Evolutionary conservation across 2,329 filamentous ascomycete species (phyloP).

Genomic region (Hirsutella minnesotensis): DNA sequence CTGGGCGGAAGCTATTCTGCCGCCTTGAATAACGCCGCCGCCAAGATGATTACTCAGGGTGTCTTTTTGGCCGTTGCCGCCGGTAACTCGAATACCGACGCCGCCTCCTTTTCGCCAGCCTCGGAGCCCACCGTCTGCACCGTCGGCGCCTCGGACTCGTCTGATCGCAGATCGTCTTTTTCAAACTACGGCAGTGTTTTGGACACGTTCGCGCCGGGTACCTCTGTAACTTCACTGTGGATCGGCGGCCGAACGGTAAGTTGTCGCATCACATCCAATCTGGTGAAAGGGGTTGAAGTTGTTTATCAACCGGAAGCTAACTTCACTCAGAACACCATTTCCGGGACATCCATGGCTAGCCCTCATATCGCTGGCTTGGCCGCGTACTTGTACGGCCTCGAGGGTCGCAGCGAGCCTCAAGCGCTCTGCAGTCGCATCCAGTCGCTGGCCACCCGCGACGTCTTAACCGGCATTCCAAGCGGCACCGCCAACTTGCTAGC

Average conservation of each 20-base stretch:
- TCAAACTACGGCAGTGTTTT: conserved; percentile 31
- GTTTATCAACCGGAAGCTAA: not conserved
- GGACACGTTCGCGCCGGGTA: conserved; percentile 35
- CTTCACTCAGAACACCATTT: conserved; percentile 1
- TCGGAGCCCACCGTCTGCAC: conserved; percentile 10
- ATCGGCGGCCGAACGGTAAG: conserved; percentile 22
- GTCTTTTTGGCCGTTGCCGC: conserved; percentile 39
- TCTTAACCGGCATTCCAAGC: conserved; percentile 16
- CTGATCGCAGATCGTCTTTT: conserved; percentile 25
- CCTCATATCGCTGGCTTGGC: conserved; percentile 7
- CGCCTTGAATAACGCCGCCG: conserved; percentile 34
- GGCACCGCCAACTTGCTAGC: conserved; percentile 29
- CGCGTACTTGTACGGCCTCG: conserved; percentile 19
- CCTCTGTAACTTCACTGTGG: conserved; percentile 30
- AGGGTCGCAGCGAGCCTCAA: conserved; percentile 11
- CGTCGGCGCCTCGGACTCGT: conserved; percentile 6
- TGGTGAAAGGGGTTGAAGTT: not conserved
- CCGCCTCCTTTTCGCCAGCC: conserved; percentile 8
- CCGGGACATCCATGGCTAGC: conserved; percentile 26
- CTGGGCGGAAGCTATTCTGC: conserved; percentile 30
- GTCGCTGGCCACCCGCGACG: conserved; percentile 21
- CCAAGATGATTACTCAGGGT: conserved; percentile 25
- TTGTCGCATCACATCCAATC: not conserved
- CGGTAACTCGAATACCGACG: conserved; percentile 24
- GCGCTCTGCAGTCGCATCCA: conserved; percentile 17